These are phyloP conservation scores for Didymella pinodella DNA, from an alignment of 2,329 filamentous ascomycete species.

Conservation along the genomic window DNA sequence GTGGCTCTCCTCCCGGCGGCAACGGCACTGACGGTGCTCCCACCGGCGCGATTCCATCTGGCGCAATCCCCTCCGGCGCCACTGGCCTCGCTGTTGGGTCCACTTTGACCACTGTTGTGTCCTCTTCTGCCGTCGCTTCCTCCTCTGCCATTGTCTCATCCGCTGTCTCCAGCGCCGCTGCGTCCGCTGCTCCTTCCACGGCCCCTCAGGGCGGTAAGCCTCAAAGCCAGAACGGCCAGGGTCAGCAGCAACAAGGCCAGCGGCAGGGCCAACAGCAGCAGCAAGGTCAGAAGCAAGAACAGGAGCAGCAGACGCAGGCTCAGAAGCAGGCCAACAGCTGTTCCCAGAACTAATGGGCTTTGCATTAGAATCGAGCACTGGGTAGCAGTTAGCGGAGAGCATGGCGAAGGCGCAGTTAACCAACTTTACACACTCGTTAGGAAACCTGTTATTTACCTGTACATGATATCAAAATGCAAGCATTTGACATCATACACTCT, in stretches of 20 bases:
- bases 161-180: constrained; percentile 4
- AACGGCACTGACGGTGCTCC: constrained; percentile 17
- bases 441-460: constrained; percentile 27
- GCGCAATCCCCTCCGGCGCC: constrained; percentile 1
- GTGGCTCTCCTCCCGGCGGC: constrained; percentile 25
- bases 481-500: constrained; percentile 1
- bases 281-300: constrained; percentile 5
- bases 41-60: constrained; percentile 5
- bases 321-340: constrained; percentile 11
- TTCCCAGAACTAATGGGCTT: constrained; percentile 1
- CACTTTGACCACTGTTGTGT: constrained; percentile 17
- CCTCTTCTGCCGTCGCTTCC: constrained; percentile 7
- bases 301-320: constrained; percentile 6
- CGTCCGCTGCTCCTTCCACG: constrained; percentile 6
- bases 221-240: constrained; percentile 1
- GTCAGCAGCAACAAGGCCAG: constrained; percentile 11
- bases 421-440: constrained; percentile 31
- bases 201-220: constrained; percentile 14
- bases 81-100: constrained; percentile 12
- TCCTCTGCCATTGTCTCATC: constrained; percentile 4
- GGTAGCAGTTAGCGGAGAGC: constrained; percentile 15
- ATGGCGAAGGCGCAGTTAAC: constrained; percentile 14
- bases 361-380: not conserved
- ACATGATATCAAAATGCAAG: constrained; percentile 18
- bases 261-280: constrained; percentile 10